A percentile compares a stretch with the other conserved stretches of the same genome.
Conservation (phyloP, 768 basidiomycete genomes). For the Thelephora aurantiotincta region DNA sequence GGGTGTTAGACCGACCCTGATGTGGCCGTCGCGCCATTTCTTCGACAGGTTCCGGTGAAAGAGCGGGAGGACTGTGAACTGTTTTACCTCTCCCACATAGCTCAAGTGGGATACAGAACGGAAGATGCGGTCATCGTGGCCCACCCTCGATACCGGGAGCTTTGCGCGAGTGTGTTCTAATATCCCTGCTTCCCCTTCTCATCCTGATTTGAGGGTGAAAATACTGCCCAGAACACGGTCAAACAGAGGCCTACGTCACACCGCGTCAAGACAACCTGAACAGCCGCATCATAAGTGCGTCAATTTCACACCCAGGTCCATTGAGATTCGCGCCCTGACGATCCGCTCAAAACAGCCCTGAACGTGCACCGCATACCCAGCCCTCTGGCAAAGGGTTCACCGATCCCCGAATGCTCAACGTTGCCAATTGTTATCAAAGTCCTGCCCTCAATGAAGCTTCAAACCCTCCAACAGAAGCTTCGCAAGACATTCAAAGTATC, state of each 20-base stretch:
- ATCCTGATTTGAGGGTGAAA: not conserved
- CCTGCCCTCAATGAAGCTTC: constrained; percentile 56
- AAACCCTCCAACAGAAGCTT: constrained; percentile 48
- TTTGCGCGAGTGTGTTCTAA: constrained; percentile 43
- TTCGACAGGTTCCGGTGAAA: constrained; percentile 42
- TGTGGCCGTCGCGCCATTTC: not conserved
- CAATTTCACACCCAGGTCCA: not conserved
- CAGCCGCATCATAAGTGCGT: constrained; percentile 45
- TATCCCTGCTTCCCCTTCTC: not conserved
- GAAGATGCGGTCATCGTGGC: constrained; percentile 27
- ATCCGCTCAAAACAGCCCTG: constrained; percentile 12
- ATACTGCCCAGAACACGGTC: constrained; percentile 41
- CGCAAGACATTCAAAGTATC: constrained; percentile 30
- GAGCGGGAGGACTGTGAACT: constrained; percentile 75
- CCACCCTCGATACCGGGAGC: constrained; percentile 52
- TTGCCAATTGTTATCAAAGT: constrained; percentile 29
- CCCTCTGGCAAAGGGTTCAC: constrained; percentile 6
- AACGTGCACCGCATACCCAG: constrained; percentile 15
- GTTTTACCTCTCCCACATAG: constrained; percentile 63
- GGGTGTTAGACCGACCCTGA: no score
- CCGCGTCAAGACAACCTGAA: constrained; percentile 42
- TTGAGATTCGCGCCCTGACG: not conserved
- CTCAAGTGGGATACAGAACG: constrained; percentile 28
- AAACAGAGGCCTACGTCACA: constrained; percentile 18
- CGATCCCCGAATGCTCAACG: constrained; percentile 1